phyloP scores from a whole-genome alignment of 2,329 filamentous ascomycete species.

The Pestalotiopsis sp. region DNA sequence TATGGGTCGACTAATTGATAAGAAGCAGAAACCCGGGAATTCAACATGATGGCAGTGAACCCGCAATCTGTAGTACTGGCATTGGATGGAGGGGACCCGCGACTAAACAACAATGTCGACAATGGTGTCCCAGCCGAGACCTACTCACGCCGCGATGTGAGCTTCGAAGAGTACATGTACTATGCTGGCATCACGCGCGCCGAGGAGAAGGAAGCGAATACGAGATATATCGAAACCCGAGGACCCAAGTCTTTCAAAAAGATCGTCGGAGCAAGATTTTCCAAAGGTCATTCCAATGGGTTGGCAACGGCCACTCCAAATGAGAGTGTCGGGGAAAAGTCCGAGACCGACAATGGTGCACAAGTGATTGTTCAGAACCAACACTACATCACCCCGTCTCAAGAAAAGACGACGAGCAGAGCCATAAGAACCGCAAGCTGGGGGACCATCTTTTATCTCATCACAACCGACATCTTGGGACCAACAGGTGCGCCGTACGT shows the following conservation, averaged over 20 bases:
- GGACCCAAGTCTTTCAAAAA: slow-evolving; percentile 13
- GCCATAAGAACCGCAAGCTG: slow-evolving; percentile 46
- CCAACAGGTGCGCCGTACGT: not conserved
- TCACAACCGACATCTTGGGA: slow-evolving; percentile 48
- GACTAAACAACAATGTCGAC: not conserved
- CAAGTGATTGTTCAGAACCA: not conserved
- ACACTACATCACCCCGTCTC: slow-evolving; percentile 34
- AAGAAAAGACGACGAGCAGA: slow-evolving; percentile 49
- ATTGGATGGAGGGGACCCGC: not conserved
- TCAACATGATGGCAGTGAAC: not conserved
- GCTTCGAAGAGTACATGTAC: slow-evolving; percentile 25
- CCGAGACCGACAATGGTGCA: not conserved
- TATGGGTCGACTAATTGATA: no score
- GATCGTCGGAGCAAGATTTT: not conserved
- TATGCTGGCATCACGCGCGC: slow-evolving; percentile 22
- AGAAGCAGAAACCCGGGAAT: no score
- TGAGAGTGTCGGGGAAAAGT: not conserved
- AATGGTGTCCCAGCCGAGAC: not conserved
- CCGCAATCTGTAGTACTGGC: not conserved
- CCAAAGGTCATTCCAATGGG: not conserved
- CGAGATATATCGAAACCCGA: slow-evolving; percentile 11
- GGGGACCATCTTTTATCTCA: slow-evolving; percentile 49
- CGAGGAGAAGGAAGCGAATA: slow-evolving; percentile 14
- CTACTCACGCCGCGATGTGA: slow-evolving; percentile 4
- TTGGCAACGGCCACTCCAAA: not conserved